Percentiles rank a stretch among this genome's conserved stretches.
Conservation (phyloP, 805 yeast species). For the Teunomyces panamensis region DNA sequence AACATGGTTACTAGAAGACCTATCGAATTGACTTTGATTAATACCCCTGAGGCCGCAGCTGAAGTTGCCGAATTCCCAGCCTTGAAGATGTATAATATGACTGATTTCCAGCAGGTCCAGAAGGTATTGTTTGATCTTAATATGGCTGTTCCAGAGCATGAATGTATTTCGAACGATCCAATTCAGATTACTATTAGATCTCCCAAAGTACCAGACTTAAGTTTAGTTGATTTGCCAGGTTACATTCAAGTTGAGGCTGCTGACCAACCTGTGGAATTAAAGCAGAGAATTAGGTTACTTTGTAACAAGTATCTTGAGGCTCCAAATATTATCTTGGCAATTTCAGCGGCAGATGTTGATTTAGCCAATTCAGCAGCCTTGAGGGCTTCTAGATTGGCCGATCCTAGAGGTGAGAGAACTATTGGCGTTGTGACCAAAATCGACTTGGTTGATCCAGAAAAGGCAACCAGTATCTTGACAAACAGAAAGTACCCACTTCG, state of each 20-base stretch:
- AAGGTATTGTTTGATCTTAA: constrained; percentile 83
- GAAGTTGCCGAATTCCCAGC: constrained; percentile 95
- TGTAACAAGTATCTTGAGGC: constrained; percentile 84
- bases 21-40: constrained; percentile 87
- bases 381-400: constrained; percentile 83
- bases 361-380: constrained; percentile 94
- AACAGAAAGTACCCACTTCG: constrained; percentile 84
- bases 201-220: constrained; percentile 83
- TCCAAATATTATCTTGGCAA: constrained; percentile 93
- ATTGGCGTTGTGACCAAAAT: constrained; percentile 94
- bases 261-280: constrained; percentile 87
- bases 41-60: constrained; percentile 75
- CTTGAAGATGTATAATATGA: constrained; percentile 72
- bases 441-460: constrained; percentile 79
- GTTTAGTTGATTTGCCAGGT: constrained; percentile 95
- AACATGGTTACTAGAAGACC: constrained; percentile 99
- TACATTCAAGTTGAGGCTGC: constrained; percentile 96
- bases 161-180: constrained; percentile 90
- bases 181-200: constrained; percentile 89
- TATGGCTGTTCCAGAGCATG: constrained; percentile 83
- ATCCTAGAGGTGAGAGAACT: constrained; percentile 93
- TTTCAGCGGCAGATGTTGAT: constrained; percentile 97
- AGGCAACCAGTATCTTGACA: constrained; percentile 64
- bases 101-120: constrained; percentile 88
- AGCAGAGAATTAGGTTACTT: constrained; percentile 69